These are phyloP conservation scores for Fusarium mangiferae DNA, from an alignment of 2,329 filamentous ascomycete species.

Conservation along the genomic window DNA sequence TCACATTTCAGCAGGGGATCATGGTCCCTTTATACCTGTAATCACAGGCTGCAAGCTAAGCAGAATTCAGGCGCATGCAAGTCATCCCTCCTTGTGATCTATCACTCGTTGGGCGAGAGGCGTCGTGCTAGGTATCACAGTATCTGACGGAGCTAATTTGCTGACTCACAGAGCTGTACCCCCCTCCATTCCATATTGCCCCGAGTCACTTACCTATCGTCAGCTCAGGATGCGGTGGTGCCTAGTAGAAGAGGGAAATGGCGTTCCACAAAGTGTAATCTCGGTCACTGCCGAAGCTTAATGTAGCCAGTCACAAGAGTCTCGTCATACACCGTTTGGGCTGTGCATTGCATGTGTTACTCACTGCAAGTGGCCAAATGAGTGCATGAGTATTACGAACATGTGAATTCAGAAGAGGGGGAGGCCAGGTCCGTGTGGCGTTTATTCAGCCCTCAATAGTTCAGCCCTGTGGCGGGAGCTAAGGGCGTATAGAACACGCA, in stretches of 20 bases:
- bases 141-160: neutral
- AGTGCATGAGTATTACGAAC: accelerated
- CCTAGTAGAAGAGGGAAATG: neutral
- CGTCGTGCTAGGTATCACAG: neutral
- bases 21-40: neutral
- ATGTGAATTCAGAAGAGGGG: neutral
- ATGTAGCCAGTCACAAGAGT: neutral
- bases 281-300: neutral
- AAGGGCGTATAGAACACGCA: neutral
- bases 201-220: neutral
- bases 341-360: neutral
- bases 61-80: neutral
- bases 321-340: neutral
- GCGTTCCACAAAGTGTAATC: neutral
- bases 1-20: neutral
- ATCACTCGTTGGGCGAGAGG: neutral
- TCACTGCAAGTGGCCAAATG: accelerated
- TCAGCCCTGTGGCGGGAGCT: neutral
- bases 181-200: neutral
- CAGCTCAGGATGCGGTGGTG: too few species aligned
- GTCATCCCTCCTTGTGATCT: neutral
- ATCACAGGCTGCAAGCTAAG: neutral
- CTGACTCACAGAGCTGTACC: too few species aligned
- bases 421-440: neutral
- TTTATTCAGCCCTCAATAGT: neutral